Base-by-base conservation (phyloP, 2,329 filamentous ascomycete genomes). In the Stemphylium lycopersici region DNA sequence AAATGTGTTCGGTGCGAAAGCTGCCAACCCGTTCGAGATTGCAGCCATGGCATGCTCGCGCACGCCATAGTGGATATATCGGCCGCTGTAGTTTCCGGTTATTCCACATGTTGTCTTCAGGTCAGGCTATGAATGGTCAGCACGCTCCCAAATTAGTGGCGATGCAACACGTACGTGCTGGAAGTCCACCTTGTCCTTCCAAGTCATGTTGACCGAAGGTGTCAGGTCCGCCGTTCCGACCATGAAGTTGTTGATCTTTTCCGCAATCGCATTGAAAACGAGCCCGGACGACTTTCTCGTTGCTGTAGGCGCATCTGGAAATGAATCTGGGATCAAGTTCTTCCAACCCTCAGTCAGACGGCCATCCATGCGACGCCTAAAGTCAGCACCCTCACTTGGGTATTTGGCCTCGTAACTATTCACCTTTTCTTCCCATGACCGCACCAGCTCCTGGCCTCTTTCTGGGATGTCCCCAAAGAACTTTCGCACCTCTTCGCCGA, bases 141-240 rank as follows among this genome's bases (percentile, higher is more conserved):
- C 5, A 10, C 24, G 1, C 0, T 6, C 3, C 4, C 4, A 2
- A 6, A n/a, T 13, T n/a, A 12, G 3, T 1, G n/a, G 10, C 15
- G n/a, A 12, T 13, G 11, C 18, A 10, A 3, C 3, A 16, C 49
- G 34, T 52, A 48, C 49, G 24, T 53, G 72, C 61, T 84, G 79
- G 68, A 84, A 81, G 53, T 56, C 52, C 12, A 56, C 33, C 5
- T 56, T 81, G 76, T 38, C 71, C 58, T 80, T 80, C 40, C 73
- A 85, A 15, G 77, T 79, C 78, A 86, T 81, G 61, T 70, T 71
- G 12, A 67, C 58, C 0, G 60, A 59, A 81, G 87, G 79, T 82
- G 69, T 88, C 73, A 64, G 74, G 73, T 86, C 88, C 33, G 57
- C 48, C 6, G 55, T 65, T 82, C 90, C 79, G 84, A 96, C 91